Percentiles rank a stretch among this genome's conserved stretches.
phyloP scores from a whole-genome alignment of 1,139 yeast genomes.

The Kurtzmaniella natalensis region DNA sequence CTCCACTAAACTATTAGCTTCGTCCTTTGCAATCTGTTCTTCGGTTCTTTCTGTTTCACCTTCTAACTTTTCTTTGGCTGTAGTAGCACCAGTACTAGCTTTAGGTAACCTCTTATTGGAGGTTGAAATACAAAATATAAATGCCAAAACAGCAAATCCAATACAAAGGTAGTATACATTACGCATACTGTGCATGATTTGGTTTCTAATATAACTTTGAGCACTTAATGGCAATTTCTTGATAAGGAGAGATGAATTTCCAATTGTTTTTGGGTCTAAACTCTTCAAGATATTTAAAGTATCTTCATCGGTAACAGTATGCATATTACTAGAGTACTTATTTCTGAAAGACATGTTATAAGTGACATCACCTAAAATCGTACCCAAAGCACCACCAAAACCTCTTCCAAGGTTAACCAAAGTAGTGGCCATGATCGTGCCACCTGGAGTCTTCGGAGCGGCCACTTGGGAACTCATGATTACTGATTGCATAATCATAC shows the following conservation, averaged over 20 bases:
- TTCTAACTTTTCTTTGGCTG: not conserved
- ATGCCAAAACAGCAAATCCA: constrained; percentile 22
- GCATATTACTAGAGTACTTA: constrained; percentile 14
- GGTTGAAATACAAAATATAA: constrained; percentile 19
- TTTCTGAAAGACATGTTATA: constrained; percentile 28
- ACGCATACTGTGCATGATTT: constrained; percentile 26
- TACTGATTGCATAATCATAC: constrained; percentile 27
- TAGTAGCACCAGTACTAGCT: constrained; percentile 4
- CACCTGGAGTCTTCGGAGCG: constrained; percentile 36
- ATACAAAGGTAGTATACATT: constrained; percentile 30
- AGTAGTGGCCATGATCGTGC: constrained; percentile 33
- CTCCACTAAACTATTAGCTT: no score
- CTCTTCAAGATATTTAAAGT: no score
- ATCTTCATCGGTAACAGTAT: constrained; percentile 13
- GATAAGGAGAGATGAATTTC: no score
- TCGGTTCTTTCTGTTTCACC: not conserved
- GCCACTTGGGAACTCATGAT: constrained; percentile 27
- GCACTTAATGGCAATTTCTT: no score
- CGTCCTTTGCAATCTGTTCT: not conserved
- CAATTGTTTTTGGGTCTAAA: no score
- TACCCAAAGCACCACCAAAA: constrained; percentile 28
- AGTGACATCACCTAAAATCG: constrained; percentile 31
- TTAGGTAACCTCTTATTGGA: constrained; percentile 30
- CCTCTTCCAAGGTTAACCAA: constrained; percentile 28
- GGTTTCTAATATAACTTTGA: no score